These are phyloP conservation scores for Saururus chinensis DNA, from an alignment of 164 flowering plant genomes.

Conservation along the genomic window DNA sequence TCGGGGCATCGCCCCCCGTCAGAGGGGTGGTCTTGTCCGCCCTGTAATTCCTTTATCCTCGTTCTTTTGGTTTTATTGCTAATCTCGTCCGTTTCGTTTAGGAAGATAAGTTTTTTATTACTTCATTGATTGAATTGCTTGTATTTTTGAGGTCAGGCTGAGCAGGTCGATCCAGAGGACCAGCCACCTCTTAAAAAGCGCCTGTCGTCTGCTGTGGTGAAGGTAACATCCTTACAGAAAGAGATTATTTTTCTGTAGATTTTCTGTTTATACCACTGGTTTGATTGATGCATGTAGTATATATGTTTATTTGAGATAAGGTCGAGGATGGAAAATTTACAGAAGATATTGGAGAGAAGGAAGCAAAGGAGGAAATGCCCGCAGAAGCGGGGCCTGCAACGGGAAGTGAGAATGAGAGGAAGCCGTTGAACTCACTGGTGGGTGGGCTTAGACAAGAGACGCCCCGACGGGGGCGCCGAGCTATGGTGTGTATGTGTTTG, in stretches of 20 bases:
- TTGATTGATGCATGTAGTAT: background rate
- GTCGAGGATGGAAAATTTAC: conserved; percentile 68
- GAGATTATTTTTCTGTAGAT: too few species aligned
- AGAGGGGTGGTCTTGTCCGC: conserved; percentile 55
- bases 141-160: conserved; percentile 33
- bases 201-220: conserved; percentile 83
- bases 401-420: conserved; percentile 20
- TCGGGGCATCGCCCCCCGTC: conserved; percentile 42
- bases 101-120: background rate
- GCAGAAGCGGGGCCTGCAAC: conserved; percentile 9
- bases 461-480: conserved; percentile 26
- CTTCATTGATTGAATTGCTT: background rate
- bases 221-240: conserved; percentile 28
- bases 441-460: conserved; percentile 42
- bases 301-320: conserved; percentile 16
- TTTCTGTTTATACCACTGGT: background rate
- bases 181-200: conserved; percentile 75
- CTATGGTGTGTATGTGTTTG: conserved; percentile 13
- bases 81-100: too few species aligned
- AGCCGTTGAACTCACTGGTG: conserved; percentile 13
- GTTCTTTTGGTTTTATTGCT: background rate
- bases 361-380: conserved; percentile 10
- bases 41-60: conserved; percentile 26
- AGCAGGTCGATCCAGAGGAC: conserved; percentile 48
- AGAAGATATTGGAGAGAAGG: conserved; percentile 34